A percentile compares a stretch with the other conserved stretches of the same genome.
phyloP scores from a whole-genome alignment of 768 basidiomycete genomes.

The Coprinellus aureogranulatus region DNA sequence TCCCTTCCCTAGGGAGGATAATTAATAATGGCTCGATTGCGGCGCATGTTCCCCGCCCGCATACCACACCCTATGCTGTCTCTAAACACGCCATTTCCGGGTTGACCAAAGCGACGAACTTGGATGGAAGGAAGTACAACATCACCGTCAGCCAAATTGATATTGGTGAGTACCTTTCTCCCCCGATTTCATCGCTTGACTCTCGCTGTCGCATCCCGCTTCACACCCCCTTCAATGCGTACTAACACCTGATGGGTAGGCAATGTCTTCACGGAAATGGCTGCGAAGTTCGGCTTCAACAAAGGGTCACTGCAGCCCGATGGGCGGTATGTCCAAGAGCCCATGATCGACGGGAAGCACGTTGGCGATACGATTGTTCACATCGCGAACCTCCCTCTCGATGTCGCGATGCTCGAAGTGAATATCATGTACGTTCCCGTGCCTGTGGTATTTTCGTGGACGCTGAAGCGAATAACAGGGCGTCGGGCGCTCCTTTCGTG shows the following conservation, averaged over 20 bases:
- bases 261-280: slow-evolving; percentile 69
- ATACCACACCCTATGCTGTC: slow-evolving; percentile 62
- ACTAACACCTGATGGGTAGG: slow-evolving; percentile 36
- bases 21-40: slow-evolving; percentile 86
- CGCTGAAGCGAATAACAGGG: slow-evolving; percentile 17
- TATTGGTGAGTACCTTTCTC: slow-evolving; percentile 51
- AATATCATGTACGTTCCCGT: slow-evolving; percentile 60
- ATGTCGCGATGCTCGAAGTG: slow-evolving; percentile 68
- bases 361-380: slow-evolving; percentile 72
- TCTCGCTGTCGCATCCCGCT: neutral
- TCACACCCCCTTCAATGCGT: neutral
- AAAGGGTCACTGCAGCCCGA: slow-evolving; percentile 62
- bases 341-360: slow-evolving; percentile 67
- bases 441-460: neutral
- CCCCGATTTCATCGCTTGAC: neutral
- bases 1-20: slow-evolving; percentile 51
- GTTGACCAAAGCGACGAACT: slow-evolving; percentile 69
- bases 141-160: slow-evolving; percentile 83
- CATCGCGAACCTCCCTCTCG: slow-evolving; percentile 64
- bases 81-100: slow-evolving; percentile 82
- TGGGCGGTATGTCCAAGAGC: slow-evolving; percentile 55
- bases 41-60: slow-evolving; percentile 67
- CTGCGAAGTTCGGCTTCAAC: slow-evolving; percentile 38
- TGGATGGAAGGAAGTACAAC: slow-evolving; percentile 71
- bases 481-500: slow-evolving; percentile 27